phyloP scores from a whole-genome alignment of 1,139 yeast species.

The Candida mesenterica region DNA sequence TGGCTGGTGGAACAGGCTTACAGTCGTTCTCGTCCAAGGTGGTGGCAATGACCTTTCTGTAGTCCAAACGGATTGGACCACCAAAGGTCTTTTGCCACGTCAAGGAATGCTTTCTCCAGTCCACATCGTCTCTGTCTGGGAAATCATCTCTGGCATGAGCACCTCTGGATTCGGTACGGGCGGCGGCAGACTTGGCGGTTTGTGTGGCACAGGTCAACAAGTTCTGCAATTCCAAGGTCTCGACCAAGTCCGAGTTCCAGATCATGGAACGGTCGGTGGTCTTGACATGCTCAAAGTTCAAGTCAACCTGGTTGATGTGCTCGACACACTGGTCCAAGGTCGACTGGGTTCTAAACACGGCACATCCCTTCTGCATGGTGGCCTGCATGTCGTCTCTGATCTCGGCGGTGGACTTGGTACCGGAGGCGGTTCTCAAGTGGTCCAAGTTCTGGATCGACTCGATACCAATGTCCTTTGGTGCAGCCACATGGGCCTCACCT shows the following conservation, averaged over 20 bases:
- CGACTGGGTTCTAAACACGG: conserved; percentile 94
- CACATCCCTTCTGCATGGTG: conserved; percentile 95
- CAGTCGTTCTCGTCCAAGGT: conserved; percentile 92
- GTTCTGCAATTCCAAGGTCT: conserved; percentile 94
- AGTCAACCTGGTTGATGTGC: conserved; percentile 74
- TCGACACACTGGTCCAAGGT: conserved; percentile 90
- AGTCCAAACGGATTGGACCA: conserved; percentile 69
- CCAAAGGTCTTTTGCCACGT: conserved; percentile 83
- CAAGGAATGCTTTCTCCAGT: conserved; percentile 98
- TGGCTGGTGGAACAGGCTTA: conserved; percentile 95
- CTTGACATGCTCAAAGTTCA: conserved; percentile 63
- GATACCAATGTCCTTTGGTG: conserved; percentile 82
- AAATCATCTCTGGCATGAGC: conserved; percentile 99
- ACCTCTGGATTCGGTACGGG: conserved; percentile 97
- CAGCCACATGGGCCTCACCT: conserved; percentile 74
- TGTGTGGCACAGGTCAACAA: conserved; percentile 96
- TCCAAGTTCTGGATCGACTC: conserved; percentile 92
- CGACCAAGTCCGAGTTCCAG: conserved; percentile 97
- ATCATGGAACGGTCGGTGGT: conserved; percentile 97
- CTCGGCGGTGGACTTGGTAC: conserved; percentile 79
- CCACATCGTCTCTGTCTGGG: conserved; percentile 90
- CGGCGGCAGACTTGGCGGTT: conserved; percentile 92
- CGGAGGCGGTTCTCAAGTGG: conserved; percentile 79
- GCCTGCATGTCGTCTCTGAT: conserved; percentile 92
- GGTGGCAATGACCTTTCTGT: conserved; percentile 80